A percentile compares a stretch with the other conserved stretches of the same genome.
Conservation (phyloP, 176 grass and related monocot species). For the Zea luxurians region DNA sequence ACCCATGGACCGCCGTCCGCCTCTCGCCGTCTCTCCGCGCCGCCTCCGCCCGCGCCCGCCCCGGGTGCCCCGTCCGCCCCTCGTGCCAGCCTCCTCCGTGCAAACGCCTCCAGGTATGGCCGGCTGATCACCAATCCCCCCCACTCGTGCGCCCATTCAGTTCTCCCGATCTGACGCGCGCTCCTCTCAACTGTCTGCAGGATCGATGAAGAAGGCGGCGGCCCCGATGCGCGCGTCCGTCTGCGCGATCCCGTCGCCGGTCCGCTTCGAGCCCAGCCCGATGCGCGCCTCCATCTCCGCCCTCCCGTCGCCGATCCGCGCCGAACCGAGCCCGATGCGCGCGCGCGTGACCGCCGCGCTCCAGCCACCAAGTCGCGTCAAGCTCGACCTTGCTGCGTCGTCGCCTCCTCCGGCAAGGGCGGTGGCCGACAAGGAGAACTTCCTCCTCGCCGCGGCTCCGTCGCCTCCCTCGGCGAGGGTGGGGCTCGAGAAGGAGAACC, state of each 20-base stretch:
- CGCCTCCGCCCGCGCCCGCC: conserved; percentile 70
- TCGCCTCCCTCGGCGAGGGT: background rate
- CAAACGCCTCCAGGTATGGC: conserved; percentile 49
- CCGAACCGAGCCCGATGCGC: conserved; percentile 1
- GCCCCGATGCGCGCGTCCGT: conserved; percentile 47
- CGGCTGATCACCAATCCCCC: background rate
- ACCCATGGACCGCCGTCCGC: conserved; percentile 62
- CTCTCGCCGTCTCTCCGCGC: conserved; percentile 68
- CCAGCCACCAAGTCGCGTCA: background rate
- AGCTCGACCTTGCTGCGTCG: background rate
- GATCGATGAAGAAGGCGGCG: conserved; percentile 40
- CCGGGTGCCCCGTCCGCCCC: conserved; percentile 12
- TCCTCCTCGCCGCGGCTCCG: background rate
- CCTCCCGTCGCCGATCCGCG: background rate
- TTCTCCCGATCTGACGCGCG: background rate
- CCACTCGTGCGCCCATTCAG: background rate
- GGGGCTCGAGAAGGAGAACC: conserved; percentile 39
- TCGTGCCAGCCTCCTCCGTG: conserved; percentile 35
- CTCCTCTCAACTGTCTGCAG: conserved; percentile 22
- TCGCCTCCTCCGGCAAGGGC: background rate
- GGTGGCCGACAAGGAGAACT: conserved; percentile 47
- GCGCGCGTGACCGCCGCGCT: background rate
- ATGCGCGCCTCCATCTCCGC: conserved; percentile 29
- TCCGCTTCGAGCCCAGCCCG: conserved; percentile 30
- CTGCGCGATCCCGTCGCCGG: conserved; percentile 43